phyloP scores from a whole-genome alignment of 2,329 filamentous ascomycete species.

The Fusarium aywerte region DNA sequence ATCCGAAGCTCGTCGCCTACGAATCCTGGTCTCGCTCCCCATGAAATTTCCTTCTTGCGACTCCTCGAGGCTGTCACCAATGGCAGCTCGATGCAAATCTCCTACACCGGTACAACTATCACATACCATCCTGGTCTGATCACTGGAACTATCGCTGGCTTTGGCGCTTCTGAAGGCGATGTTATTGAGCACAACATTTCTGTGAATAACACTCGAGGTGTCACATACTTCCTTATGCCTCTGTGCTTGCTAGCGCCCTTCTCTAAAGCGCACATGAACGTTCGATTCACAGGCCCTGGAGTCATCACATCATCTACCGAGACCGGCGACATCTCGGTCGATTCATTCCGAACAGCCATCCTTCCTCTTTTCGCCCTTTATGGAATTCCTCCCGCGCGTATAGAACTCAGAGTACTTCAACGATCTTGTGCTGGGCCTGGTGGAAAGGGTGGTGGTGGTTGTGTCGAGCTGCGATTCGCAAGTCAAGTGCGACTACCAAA shows the following conservation, averaged over 20 bases:
- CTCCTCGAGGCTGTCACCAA: conserved; percentile 96
- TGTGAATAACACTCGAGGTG: conserved; percentile 78
- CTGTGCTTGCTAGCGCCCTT: conserved; percentile 93
- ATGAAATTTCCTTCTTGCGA: conserved; percentile 95
- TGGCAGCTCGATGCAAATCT: conserved; percentile 93
- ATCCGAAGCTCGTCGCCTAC: conserved; percentile 89
- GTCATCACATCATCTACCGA: conserved; percentile 91
- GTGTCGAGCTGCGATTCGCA: conserved; percentile 93
- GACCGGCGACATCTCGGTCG: conserved; percentile 86
- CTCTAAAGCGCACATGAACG: conserved; percentile 88
- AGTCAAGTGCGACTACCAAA: conserved; percentile 94
- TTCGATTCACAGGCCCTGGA: conserved; percentile 88
- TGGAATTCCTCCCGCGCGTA: conserved; percentile 80
- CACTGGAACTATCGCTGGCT: conserved; percentile 81
- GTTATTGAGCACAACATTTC: conserved; percentile 85
- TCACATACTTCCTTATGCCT: conserved; percentile 92
- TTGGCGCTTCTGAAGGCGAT: conserved; percentile 75
- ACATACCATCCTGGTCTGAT: conserved; percentile 93
- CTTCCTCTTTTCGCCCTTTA: conserved; percentile 91
- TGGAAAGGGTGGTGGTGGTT: conserved; percentile 84
- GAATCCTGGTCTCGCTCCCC: conserved; percentile 86
- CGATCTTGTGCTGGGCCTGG: conserved; percentile 80
- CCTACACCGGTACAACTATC: conserved; percentile 92
- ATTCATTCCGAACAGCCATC: conserved; percentile 92
- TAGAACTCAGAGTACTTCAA: conserved; percentile 85